Conservation (phyloP, 495 filamentous ascomycete genomes). For the Trypethelium eluteriae region DNA sequence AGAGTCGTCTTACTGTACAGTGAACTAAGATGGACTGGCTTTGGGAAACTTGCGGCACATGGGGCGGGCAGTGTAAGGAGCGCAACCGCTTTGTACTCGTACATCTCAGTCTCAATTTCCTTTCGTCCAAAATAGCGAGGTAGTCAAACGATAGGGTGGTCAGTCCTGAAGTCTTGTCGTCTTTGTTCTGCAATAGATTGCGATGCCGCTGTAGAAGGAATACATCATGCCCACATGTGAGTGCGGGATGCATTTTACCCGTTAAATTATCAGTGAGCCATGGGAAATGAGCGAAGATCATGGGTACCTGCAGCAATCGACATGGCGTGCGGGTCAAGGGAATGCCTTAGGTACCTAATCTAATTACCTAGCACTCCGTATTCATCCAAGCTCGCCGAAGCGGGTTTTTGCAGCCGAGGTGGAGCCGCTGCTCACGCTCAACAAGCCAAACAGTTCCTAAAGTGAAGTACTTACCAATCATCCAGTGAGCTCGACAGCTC, state of each 20-base stretch:
- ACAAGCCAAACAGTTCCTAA: neutral
- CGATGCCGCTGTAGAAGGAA: neutral
- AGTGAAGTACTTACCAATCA: neutral
- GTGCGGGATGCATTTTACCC: neutral
- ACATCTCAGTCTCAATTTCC: constrained; percentile 9
- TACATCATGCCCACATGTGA: neutral
- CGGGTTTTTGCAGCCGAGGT: neutral
- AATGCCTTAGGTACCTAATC: neutral
- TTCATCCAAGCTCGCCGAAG: neutral
- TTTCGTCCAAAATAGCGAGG: neutral
- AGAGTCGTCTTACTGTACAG: neutral
- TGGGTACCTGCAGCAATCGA: constrained; percentile 3
- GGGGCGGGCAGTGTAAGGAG: neutral
- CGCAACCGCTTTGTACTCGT: neutral
- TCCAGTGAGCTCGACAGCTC: neutral
- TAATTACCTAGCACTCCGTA: neutral
- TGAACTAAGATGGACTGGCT: neutral
- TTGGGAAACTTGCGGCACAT: neutral
- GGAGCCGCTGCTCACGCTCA: constrained; percentile 1
- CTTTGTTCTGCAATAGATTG: neutral
- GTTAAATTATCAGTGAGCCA: too few relatives aligned
- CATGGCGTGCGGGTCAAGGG: neutral
- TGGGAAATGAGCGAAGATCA: too few relatives aligned
- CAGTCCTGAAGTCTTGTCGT: neutral
- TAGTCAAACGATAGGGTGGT: constrained; percentile 2